phyloP scores from a whole-genome alignment of 208 protist genomes.

The Trypanosoma cruzi region DNA sequence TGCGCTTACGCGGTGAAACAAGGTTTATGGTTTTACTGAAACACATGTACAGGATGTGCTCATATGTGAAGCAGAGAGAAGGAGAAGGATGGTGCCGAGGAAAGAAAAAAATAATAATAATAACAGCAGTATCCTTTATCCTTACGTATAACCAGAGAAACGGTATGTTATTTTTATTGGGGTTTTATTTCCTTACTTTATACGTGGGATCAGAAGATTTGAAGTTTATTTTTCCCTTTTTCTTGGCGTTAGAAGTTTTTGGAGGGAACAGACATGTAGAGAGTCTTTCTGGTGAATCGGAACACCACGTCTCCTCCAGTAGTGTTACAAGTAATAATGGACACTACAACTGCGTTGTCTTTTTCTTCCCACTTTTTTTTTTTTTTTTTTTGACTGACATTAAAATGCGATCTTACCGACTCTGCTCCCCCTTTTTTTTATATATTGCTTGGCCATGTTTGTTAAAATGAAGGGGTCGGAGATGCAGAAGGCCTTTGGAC shows the following conservation, averaged over 20 bases:
- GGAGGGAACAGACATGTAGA: not conserved
- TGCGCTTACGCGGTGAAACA: slow-evolving; percentile 43
- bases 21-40: not conserved
- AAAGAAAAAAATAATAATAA: slow-evolving; percentile 17
- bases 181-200: not conserved
- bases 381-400: not conserved
- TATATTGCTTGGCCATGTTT: not conserved
- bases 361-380: slow-evolving; percentile 10
- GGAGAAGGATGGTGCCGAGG: not conserved
- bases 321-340: not conserved
- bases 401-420: not conserved
- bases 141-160: not conserved
- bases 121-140: not conserved
- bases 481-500: slow-evolving; percentile 7
- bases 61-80: not conserved
- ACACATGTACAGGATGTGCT: not conserved
- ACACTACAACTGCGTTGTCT: not conserved
- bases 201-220: not conserved
- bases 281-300: not conserved
- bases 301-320: not conserved
- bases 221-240: not conserved
- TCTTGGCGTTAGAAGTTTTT: not conserved
- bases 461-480: not conserved
- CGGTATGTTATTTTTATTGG: not conserved
- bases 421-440: slow-evolving; percentile 1